Base-by-base conservation (phyloP, 1,284 basidiomycete genomes). In the Ustilago crameri region DNA sequence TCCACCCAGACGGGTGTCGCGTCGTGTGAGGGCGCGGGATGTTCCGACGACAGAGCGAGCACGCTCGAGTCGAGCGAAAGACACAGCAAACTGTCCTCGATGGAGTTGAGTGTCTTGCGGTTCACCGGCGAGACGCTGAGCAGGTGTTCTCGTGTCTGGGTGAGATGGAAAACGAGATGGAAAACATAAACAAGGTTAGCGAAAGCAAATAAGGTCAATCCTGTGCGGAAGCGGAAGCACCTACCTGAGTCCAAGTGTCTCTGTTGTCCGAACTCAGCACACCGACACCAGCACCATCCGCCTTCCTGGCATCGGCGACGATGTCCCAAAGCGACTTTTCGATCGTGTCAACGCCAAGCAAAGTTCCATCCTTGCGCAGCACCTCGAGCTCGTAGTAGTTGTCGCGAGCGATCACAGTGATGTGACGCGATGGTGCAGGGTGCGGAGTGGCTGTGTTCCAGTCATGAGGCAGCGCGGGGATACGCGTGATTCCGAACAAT, bases 371-470 rank as follows among this genome's bases (percentile, higher is more conserved):
- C 62, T 80, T 73, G 60, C 73, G 63, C 34, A 81, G 32, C 3
- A 92, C 90, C 51, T 90, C 88, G 51, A 97, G 85, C 9, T 89
- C 86, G 81, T 97, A 97, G 74, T 90, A 88, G 87, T 90, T 93
- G 84, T 93, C 90, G 72, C 91, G 88, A 9, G 91, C 85, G 82
- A 93, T 87, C 48, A 97, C 86, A 17, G 91, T 86, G 47, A 94
- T 84, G 76, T 89, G 88, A 30, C 86, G 86, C 9, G 89, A 87
- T 34, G 87, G 84, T n/a, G 86, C 85, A 26, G 88, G 81, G 47
- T 70, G 70, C 15, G 62, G 55, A 17, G 83, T 76, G 10, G 78
- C 68, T 81, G 72, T 82, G 68, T 45, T 85, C 70, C 14, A 86
- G 69, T 35, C 88, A 86, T 24, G 84, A 71, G 45, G 87, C 79